Conservation (phyloP, 139 green algal species). For the Astrephomene gubernaculifera region DNA sequence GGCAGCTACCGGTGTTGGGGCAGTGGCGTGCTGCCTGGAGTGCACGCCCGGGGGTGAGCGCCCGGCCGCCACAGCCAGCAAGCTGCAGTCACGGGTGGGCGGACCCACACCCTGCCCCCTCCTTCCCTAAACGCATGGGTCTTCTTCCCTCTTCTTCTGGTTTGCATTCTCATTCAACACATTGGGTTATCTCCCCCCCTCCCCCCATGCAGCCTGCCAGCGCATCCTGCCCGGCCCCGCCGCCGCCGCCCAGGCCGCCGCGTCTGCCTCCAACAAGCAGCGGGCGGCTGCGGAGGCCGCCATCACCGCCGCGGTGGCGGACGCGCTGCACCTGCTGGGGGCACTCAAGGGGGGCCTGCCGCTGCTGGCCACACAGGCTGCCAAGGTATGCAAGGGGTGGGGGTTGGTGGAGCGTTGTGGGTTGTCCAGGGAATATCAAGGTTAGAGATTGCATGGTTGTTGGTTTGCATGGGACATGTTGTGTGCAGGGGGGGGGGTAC, state of each 20-base stretch:
- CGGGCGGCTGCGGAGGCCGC: conserved; percentile 77
- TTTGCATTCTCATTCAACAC: no score
- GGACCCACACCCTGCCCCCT: not conserved
- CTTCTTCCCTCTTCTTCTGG: no score
- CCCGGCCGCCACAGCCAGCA: no score
- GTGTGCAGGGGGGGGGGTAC: no score
- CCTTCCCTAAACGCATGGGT: not conserved
- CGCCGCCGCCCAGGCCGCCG: conserved; percentile 75
- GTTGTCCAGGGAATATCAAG: not conserved
- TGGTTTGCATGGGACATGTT: no score
- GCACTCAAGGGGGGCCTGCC: conserved; percentile 70
- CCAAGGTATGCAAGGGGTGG: conserved; percentile 19
- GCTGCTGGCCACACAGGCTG: conserved; percentile 58
- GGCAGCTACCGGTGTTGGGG: no score
- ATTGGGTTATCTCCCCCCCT: no score
- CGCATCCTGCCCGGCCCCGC: conserved; percentile 76
- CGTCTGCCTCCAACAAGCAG: conserved; percentile 80
- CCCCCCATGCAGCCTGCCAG: conserved; percentile 58
- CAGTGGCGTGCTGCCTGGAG: no score
- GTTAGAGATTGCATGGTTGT: not conserved
- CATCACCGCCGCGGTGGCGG: conserved; percentile 75
- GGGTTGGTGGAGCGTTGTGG: not conserved
- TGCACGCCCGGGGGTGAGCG: no score
- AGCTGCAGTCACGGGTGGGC: no score
- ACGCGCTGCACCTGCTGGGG: conserved; percentile 86